A percentile compares a stretch with the other conserved stretches of the same genome.
Evolutionary conservation across 1,139 yeast genomes (phyloP).

Genomic region (Geotrichum histeridarum): DNA sequence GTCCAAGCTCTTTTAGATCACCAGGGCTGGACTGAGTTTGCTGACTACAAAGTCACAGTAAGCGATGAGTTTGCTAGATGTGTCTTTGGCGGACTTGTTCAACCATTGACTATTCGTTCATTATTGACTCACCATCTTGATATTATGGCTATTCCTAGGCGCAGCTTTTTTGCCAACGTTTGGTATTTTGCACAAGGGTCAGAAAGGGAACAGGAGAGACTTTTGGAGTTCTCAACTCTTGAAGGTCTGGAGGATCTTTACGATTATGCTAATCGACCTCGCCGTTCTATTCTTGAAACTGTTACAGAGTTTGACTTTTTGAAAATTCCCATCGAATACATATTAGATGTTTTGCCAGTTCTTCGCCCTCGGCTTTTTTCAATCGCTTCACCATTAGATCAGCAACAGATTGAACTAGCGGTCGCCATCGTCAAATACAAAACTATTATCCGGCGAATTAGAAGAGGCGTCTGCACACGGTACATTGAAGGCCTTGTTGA

Average conservation of each 20-base stretch:
- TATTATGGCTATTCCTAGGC: slow-evolving; percentile 72
- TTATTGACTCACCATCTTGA: slow-evolving; percentile 79
- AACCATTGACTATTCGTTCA: slow-evolving; percentile 58
- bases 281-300: slow-evolving; percentile 81
- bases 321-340: slow-evolving; percentile 64
- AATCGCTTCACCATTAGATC: slow-evolving; percentile 54
- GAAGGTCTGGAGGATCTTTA: slow-evolving; percentile 69
- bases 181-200: slow-evolving; percentile 68
- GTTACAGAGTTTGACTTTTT: slow-evolving; percentile 73
- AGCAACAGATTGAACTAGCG: slow-evolving; percentile 49
- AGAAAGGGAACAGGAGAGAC: slow-evolving; percentile 65
- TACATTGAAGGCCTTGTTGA: slow-evolving; percentile 55
- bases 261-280: slow-evolving; percentile 85
- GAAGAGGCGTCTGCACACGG: slow-evolving; percentile 79
- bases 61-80: slow-evolving; percentile 31
- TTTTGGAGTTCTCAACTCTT: slow-evolving; percentile 65
- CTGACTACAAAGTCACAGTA: slow-evolving; percentile 47
- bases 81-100: slow-evolving; percentile 54
- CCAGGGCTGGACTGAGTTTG: slow-evolving; percentile 70
- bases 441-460: slow-evolving; percentile 67
- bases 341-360: slow-evolving; percentile 71
- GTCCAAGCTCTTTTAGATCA: slow-evolving; percentile 62
- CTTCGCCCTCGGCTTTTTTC: slow-evolving; percentile 80
- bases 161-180: slow-evolving; percentile 60
- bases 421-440: slow-evolving; percentile 83